phyloP scores from a whole-genome alignment of 2,329 filamentous ascomycete species.

The Aspergillus hortae region DNA sequence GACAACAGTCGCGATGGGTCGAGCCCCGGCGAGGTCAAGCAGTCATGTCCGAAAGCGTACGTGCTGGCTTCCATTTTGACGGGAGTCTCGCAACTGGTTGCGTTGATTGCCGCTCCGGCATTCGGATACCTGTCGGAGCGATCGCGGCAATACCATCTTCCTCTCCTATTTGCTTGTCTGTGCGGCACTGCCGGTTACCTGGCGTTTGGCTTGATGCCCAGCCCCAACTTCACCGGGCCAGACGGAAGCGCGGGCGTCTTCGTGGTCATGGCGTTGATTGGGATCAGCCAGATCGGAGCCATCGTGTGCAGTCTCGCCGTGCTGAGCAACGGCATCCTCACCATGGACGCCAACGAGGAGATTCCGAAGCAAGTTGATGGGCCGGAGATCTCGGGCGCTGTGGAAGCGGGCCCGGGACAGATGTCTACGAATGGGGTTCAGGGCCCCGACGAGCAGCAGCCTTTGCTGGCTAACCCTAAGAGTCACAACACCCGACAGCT shows the following conservation, averaged over 20 bases:
- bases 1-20: constrained; percentile 30
- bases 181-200: constrained; percentile 76
- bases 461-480: constrained; percentile 25
- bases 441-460: constrained; percentile 23
- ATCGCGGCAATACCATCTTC: constrained; percentile 64
- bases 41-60: constrained; percentile 81
- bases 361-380: constrained; percentile 14
- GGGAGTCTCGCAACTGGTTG: constrained; percentile 82
- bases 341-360: constrained; percentile 21
- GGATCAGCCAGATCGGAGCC: constrained; percentile 90
- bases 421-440: background rate
- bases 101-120: constrained; percentile 76
- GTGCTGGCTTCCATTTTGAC: constrained; percentile 82
- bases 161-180: constrained; percentile 67
- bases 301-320: constrained; percentile 95
- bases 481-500: constrained; percentile 31
- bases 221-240: constrained; percentile 69
- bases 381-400: background rate
- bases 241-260: constrained; percentile 69
- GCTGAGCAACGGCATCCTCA: constrained; percentile 74
- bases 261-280: constrained; percentile 73
- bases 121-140: constrained; percentile 83
- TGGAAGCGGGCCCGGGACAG: background rate
- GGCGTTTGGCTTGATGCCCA: constrained; percentile 70
- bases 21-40: constrained; percentile 64